Conservation (phyloP, 495 filamentous ascomycete genomes). For the Cercophora scortea region DNA sequence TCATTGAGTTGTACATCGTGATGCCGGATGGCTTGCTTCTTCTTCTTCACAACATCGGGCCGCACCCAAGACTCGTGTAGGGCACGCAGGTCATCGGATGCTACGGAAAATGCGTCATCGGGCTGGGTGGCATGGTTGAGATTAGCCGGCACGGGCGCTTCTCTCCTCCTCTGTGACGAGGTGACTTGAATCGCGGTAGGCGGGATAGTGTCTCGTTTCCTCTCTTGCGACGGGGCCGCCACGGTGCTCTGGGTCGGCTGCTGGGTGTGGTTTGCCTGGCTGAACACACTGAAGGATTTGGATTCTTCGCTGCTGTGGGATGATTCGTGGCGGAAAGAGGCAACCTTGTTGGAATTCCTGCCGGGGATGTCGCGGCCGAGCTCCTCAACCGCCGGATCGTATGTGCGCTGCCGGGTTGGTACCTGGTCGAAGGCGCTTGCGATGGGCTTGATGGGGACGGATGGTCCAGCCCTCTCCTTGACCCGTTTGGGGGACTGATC, state of each 20-base stretch:
- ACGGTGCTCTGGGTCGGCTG: too few relatives aligned
- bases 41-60: background rate
- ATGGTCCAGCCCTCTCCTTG: background rate
- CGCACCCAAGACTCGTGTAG: background rate
- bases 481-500: slow-evolving; percentile 7
- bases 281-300: too few relatives aligned
- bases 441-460: background rate
- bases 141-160: background rate
- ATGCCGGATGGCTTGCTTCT: too few relatives aligned
- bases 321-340: too few relatives aligned
- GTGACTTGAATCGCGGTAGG: background rate
- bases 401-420: slow-evolving; percentile 3
- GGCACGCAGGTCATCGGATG: background rate
- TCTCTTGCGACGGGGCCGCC: too few relatives aligned
- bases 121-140: background rate
- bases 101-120: background rate
- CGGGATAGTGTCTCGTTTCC: too few relatives aligned
- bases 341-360: too few relatives aligned
- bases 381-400: background rate
- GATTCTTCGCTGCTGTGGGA: too few relatives aligned
- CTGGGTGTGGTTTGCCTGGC: too few relatives aligned
- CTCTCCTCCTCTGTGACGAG: slow-evolving; percentile 2
- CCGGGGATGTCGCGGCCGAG: too few relatives aligned
- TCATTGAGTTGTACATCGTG: too few relatives aligned
- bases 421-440: slow-evolving; percentile 13